Conservation (phyloP, 2,329 filamentous ascomycete species). For the Ophiocordyceps camponoti-saundersi region DNA sequence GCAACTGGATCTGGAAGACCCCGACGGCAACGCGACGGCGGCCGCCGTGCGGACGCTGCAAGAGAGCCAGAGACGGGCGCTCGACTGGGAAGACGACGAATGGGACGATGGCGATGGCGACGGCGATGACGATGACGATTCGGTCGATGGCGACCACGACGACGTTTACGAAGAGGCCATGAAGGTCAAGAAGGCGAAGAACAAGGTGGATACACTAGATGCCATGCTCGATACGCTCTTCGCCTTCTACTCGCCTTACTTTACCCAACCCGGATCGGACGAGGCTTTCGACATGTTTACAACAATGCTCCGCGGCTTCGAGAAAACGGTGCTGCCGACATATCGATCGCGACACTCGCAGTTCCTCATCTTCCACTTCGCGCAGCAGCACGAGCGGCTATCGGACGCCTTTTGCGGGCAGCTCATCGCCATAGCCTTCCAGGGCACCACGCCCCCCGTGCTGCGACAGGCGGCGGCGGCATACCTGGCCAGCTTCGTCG, state of each 20-base stretch:
- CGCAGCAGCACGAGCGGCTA: constrained; percentile 61
- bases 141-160: constrained; percentile 52
- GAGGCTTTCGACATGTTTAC: constrained; percentile 59
- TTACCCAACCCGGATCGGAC: constrained; percentile 49
- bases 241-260: constrained; percentile 58
- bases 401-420: constrained; percentile 70
- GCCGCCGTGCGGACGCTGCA: constrained; percentile 41
- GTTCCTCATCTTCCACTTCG: constrained; percentile 91
- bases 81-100: constrained; percentile 30
- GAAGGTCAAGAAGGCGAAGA: constrained; percentile 54
- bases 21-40: constrained; percentile 75
- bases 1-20: constrained; percentile 79
- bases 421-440: constrained; percentile 32
- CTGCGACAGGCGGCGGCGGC: constrained; percentile 73
- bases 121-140: constrained; percentile 48
- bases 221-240: constrained; percentile 79
- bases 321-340: constrained; percentile 73
- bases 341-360: constrained; percentile 88
- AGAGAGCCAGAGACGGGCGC: constrained; percentile 9
- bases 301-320: constrained; percentile 70
- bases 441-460: constrained; percentile 52
- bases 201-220: constrained; percentile 83
- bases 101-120: constrained; percentile 53
- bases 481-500: constrained; percentile 88
- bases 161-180: constrained; percentile 45